Percentiles rank a stretch among this genome's conserved stretches.
phyloP scores from a whole-genome alignment of 345 rosid species.

The Garcia nutans region DNA sequence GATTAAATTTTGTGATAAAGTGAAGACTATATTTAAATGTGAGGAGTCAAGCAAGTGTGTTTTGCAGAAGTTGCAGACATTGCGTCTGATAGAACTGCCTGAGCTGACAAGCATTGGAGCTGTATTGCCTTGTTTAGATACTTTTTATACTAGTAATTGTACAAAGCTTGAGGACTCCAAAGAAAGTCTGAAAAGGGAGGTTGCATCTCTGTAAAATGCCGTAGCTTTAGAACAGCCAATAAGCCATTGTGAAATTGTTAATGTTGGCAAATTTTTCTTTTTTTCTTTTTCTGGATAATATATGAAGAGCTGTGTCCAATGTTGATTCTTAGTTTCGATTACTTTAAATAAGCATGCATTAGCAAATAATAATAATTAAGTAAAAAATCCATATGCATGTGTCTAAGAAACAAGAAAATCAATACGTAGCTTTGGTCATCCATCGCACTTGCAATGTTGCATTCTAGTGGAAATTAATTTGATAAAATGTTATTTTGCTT shows the following conservation, averaged over 20 bases:
- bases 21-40: conserved; percentile 27
- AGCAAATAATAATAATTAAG: too few species aligned
- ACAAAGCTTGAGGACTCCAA: neutral
- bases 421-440: too few species aligned
- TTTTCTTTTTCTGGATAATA: too few species aligned
- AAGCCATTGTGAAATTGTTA: neutral
- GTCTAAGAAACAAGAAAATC: too few species aligned
- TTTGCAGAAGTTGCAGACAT: conserved; percentile 22
- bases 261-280: too few species aligned
- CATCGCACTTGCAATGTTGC: too few species aligned
- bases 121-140: neutral
- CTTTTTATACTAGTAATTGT: neutral
- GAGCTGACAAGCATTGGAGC: conserved; percentile 24
- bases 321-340: too few species aligned
- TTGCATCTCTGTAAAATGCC: neutral
- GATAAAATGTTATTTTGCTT: too few species aligned
- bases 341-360: too few species aligned
- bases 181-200: neutral
- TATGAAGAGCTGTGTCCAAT: too few species aligned
- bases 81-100: conserved; percentile 45
- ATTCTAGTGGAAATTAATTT: too few species aligned
- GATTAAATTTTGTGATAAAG: conserved; percentile 44
- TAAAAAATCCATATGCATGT: too few species aligned
- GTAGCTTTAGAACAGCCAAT: neutral
- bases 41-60: neutral